phyloP scores from a whole-genome alignment of 2,329 filamentous ascomycete genomes.

The Claviceps capensis region DNA sequence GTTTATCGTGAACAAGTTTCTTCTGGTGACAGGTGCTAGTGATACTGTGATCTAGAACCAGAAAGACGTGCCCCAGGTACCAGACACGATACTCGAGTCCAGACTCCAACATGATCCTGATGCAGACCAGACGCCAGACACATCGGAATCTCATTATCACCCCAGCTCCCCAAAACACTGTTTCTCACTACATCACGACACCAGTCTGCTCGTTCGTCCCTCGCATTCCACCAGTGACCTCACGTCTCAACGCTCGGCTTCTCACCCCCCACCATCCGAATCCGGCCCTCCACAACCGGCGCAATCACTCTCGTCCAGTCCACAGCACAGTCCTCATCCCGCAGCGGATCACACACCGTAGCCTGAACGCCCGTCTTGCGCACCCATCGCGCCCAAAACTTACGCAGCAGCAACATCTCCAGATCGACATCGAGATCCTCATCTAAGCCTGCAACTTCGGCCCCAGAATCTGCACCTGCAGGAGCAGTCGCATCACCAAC shows the following conservation, averaged over 20 bases:
- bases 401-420: constrained; percentile 51
- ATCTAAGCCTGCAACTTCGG: constrained; percentile 7
- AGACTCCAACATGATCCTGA: too few species aligned
- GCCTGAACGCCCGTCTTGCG: constrained; percentile 48
- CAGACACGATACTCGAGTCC: too few species aligned
- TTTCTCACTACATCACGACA: too few species aligned
- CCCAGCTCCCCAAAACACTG: too few species aligned
- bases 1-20: not conserved
- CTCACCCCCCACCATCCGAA: constrained; percentile 30
- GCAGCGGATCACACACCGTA: constrained; percentile 38
- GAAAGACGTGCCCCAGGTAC: too few species aligned
- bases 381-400: constrained; percentile 62
- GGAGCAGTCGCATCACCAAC: constrained; percentile 13
- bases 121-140: too few species aligned
- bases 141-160: too few species aligned
- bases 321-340: constrained; percentile 45
- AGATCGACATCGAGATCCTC: constrained; percentile 31
- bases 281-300: constrained; percentile 65
- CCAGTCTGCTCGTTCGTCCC: too few species aligned
- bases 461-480: constrained; percentile 5
- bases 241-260: too few species aligned
- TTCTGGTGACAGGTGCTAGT: too few species aligned
- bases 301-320: constrained; percentile 73
- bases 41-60: too few species aligned
- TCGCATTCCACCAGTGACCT: too few species aligned